These are phyloP conservation scores for Castanea sativa DNA, from an alignment of 306 rosid genomes.

Conservation along the genomic window DNA sequence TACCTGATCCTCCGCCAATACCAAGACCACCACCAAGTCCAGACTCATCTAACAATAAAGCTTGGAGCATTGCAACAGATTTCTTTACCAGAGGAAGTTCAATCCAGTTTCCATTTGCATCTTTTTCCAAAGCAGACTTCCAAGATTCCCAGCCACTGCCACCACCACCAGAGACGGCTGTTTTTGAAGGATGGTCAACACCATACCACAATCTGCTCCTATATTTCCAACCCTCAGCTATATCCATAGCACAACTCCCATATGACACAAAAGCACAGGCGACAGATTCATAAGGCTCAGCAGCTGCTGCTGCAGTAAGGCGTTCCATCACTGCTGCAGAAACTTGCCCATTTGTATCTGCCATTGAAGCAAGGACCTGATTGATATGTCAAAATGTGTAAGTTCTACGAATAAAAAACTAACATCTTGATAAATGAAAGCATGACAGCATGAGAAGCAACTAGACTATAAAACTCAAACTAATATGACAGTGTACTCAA, in stretches of 20 bases:
- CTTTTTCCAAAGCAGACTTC: slow-evolving; percentile 81
- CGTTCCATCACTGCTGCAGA: slow-evolving; percentile 75
- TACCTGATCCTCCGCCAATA: slow-evolving; percentile 98
- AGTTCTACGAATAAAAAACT: slow-evolving; percentile 19
- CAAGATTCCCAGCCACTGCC: slow-evolving; percentile 90
- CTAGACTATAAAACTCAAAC: not conserved
- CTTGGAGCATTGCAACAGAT: slow-evolving; percentile 93
- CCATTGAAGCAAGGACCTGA: slow-evolving; percentile 91
- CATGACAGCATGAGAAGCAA: slow-evolving; percentile 7
- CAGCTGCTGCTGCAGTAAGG: slow-evolving; percentile 97
- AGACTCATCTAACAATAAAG: slow-evolving; percentile 86
- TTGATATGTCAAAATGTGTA: slow-evolving; percentile 17
- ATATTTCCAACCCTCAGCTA: slow-evolving; percentile 92
- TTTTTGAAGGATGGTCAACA: slow-evolving; percentile 76
- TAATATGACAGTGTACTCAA: slow-evolving; percentile 12
- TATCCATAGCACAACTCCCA: slow-evolving; percentile 81
- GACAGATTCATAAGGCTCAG: slow-evolving; percentile 90
- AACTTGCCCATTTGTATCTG: slow-evolving; percentile 84
- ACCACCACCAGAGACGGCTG: slow-evolving; percentile 75
- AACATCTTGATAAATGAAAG: not conserved
- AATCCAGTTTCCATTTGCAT: slow-evolving; percentile 73
- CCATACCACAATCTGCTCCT: slow-evolving; percentile 97
- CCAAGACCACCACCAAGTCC: slow-evolving; percentile 99
- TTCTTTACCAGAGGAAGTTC: slow-evolving; percentile 90
- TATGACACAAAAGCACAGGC: slow-evolving; percentile 91